phyloP scores from a whole-genome alignment of 176 grass and related monocot genomes.

The Oryza punctata region DNA sequence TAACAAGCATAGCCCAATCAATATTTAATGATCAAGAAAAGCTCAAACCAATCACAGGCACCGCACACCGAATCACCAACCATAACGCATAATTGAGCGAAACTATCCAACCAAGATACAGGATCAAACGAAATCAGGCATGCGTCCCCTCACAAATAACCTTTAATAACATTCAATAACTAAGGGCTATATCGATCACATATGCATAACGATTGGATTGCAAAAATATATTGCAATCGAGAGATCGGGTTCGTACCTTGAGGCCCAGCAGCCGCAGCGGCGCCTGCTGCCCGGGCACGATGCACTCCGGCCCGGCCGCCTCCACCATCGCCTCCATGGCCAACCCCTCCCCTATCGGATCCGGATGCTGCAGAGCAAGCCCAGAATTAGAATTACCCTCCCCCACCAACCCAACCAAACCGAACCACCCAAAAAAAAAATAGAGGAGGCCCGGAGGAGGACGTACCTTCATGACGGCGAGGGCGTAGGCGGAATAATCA shows the following conservation, averaged over 20 bases:
- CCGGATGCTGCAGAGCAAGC: conserved; percentile 64
- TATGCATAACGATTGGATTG: neutral
- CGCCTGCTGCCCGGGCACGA: conserved; percentile 81
- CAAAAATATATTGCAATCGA: neutral
- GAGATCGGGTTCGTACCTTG: conserved; percentile 60
- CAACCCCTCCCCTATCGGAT: conserved; percentile 86
- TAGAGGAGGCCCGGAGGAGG: neutral
- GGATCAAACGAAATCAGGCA: neutral
- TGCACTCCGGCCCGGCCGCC: conserved; percentile 88
- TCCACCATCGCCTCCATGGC: conserved; percentile 88
- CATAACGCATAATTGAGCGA: neutral
- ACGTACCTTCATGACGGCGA: conserved; percentile 91
- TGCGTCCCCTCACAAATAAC: neutral
- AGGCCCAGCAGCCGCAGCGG: conserved; percentile 87
- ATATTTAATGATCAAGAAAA: neutral
- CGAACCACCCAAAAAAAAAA: neutral
- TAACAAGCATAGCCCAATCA: neutral
- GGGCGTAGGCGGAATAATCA: conserved; percentile 64
- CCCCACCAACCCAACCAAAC: conserved; percentile 19
- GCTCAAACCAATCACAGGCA: neutral
- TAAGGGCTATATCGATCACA: neutral
- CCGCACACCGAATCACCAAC: neutral
- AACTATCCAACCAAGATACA: neutral
- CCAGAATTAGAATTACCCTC: conserved; percentile 6
- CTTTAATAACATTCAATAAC: neutral